Evolutionary conservation across 768 basidiomycete genomes (phyloP), one percentile per base, ranked within the genome.

Genomic region (Candolleomyces eurysporus): DNA sequence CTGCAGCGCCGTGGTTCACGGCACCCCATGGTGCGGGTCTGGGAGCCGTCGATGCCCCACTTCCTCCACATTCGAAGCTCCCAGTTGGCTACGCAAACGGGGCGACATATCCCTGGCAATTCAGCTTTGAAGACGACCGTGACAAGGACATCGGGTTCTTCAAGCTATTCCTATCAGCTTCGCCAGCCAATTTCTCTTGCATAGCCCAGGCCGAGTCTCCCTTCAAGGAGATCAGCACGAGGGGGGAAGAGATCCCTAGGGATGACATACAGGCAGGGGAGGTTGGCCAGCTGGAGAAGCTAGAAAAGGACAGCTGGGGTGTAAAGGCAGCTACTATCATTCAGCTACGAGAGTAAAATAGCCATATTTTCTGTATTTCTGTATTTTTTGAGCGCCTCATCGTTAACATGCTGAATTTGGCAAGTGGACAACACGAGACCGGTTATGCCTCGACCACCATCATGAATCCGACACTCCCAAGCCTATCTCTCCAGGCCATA

Each of bases 71-170:
- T 22, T 69, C 67, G 19, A 49, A 69, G 65, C 58, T 73, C n/a
- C 66, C 75, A 1, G 71, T 82, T 11, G 82, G 81, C 5, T 79
- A 79, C 60, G 79, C 79, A 0, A 65, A 73, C 10, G 73, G 71
- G 30, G 76, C 75, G 48, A 65, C 63, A 6, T 22, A 63, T 0
- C 76, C 78, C 7, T 73, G 71, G 67, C 43, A 61, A 8, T 80
- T 76, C 60, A 31, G 61, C 31, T 59, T 82, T 17, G 63, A 67
- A 4, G 61, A 70, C 1, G 71, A 66, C 3, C 69, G 77, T 46
- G 62, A 67, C 5, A 59, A 72, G 32, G 79, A 82, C 53, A 68
- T 82, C 3, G 77, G 79, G 7, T 78, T 76, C 58, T 72, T 83
- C 54, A 80, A 79, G 59, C 62, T 82, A 8, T 82, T 77, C 60